Evolutionary conservation across 106 monocot species (phyloP).

Genomic region (Iris macrosiphon): DNA sequence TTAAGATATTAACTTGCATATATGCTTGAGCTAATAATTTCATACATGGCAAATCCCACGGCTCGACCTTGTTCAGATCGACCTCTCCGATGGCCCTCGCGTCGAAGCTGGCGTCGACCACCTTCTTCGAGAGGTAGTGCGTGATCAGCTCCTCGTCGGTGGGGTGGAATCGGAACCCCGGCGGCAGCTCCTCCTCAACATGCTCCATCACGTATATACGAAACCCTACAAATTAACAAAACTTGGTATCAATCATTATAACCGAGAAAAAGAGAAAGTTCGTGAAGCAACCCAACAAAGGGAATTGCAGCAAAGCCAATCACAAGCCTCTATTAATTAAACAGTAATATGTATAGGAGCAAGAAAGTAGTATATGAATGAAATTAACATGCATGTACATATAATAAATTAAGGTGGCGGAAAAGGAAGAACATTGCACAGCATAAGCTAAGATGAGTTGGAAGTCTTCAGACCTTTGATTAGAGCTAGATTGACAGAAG

Average conservation of each 20-base stretch:
- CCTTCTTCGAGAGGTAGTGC: conserved; percentile 40
- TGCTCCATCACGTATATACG: neutral
- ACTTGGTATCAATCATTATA: neutral
- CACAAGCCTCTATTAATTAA: neutral
- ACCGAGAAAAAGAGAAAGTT: neutral
- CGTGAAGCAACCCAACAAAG: no score
- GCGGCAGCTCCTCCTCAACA: conserved; percentile 20
- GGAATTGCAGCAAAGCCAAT: no score
- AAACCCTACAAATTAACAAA: neutral
- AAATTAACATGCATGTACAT: neutral
- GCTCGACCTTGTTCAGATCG: conserved; percentile 52
- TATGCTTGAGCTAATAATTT: neutral
- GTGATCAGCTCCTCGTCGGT: conserved; percentile 54
- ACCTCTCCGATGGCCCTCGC: conserved; percentile 35
- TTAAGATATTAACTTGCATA: neutral
- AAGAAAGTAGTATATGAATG: conserved; percentile 1
- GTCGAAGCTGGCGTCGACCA: conserved; percentile 21
- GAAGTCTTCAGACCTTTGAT: no score
- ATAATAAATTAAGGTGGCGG: neutral
- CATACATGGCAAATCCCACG: conserved; percentile 51
- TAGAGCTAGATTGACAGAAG: neutral
- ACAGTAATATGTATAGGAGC: neutral
- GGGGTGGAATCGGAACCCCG: conserved; percentile 48
- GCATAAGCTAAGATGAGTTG: no score
- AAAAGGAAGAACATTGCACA: no score